Conservation (phyloP, 768 basidiomycete genomes). For the Austroboletus eburneus region DNA sequence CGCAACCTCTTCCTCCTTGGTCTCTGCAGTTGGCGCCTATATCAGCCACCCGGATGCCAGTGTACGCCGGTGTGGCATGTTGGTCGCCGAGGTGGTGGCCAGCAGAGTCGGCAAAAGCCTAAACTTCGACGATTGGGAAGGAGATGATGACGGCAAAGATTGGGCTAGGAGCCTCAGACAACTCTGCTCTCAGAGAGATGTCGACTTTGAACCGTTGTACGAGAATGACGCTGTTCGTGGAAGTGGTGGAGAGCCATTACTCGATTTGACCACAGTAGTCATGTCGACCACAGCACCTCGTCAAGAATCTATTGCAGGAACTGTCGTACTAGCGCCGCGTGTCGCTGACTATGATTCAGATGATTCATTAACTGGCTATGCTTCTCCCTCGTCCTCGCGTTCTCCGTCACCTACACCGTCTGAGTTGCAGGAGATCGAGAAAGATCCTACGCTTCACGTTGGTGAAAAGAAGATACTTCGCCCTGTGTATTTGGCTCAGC, state of each 20-base stretch:
- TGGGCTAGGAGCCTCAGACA: conserved; percentile 64
- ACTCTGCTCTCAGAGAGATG: conserved; percentile 48
- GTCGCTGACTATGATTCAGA: conserved; percentile 64
- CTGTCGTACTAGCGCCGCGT: conserved; percentile 8
- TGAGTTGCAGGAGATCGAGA: conserved; percentile 78
- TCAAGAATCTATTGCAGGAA: not conserved
- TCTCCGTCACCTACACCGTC: conserved; percentile 78
- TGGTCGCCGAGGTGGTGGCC: conserved; percentile 81
- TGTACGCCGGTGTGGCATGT: conserved; percentile 88
- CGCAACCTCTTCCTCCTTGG: conserved; percentile 55
- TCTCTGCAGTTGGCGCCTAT: conserved; percentile 68
- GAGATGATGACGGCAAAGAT: conserved; percentile 55
- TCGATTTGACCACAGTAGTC: conserved; percentile 16
- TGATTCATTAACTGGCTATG: conserved; percentile 78
- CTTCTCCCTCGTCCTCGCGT: conserved; percentile 59
- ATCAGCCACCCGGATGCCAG: conserved; percentile 72
- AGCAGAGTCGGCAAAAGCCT: conserved; percentile 58
- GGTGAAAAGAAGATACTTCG: conserved; percentile 65
- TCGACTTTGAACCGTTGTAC: conserved; percentile 39
- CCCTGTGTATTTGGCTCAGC: conserved; percentile 88
- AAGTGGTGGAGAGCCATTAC: conserved; percentile 5
- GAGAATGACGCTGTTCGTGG: conserved; percentile 5
- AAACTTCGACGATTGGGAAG: conserved; percentile 83
- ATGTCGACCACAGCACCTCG: not conserved
- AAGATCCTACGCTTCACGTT: conserved; percentile 76